Conservation (phyloP, 192 early-diverging fungal genomes). For the Backusella parvicylindrica region DNA sequence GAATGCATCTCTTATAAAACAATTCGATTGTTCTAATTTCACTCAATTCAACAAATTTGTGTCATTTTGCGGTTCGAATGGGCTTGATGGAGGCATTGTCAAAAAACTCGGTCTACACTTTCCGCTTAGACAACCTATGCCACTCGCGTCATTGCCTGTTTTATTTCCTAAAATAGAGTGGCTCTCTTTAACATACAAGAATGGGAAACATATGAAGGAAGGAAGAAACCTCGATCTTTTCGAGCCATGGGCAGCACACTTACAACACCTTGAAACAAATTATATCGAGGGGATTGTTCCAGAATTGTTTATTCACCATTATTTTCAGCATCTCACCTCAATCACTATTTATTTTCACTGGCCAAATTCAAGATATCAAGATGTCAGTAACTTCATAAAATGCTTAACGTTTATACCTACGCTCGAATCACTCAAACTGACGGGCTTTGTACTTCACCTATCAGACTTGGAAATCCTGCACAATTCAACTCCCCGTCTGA, state of each 20-base stretch:
- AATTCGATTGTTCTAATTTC: background rate
- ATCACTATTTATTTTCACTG: background rate
- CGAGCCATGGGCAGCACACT: background rate
- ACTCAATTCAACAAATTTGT: background rate
- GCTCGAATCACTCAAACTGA: background rate
- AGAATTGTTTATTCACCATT: background rate
- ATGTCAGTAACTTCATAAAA: background rate
- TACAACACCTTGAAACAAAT: background rate
- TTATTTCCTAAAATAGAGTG: background rate
- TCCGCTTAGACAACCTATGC: background rate
- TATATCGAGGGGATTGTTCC: background rate
- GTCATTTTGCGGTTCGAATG: background rate
- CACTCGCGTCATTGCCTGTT: background rate
- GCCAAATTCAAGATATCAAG: constrained; percentile 3
- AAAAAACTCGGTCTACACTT: background rate
- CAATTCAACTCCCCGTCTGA: background rate
- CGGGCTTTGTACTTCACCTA: background rate
- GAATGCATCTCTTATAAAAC: background rate
- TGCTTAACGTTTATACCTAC: background rate
- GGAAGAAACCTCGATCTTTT: background rate
- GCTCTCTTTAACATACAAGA: background rate
- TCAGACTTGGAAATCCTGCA: background rate
- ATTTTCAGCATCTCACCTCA: background rate
- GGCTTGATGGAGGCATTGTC: background rate
- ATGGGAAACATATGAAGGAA: background rate